Evolutionary conservation across 495 filamentous ascomycete genomes (phyloP), one percentile per base, ranked within the genome.

Genomic region (Staphylotrichum longicolle): DNA sequence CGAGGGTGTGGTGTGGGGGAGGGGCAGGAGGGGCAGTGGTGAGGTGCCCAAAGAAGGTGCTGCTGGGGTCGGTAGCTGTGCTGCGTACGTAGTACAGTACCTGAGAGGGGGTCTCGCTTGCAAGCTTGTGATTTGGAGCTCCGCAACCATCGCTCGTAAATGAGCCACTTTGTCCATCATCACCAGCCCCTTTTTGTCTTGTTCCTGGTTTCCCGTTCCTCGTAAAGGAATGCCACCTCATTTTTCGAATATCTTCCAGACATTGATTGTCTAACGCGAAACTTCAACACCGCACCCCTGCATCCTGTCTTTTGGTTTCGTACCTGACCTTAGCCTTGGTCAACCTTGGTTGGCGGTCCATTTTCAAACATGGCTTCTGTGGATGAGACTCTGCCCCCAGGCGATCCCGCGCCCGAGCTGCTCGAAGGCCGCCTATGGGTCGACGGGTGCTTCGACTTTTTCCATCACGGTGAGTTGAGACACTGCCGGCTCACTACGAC

Each of bases 391-490:
- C 62, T 54, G 32, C 73, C 73, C 5, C 67, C 72, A 2, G 74
- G 74, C 48, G 68, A 73, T 3, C 72, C 77, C 39, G 77, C 77
- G 47, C 74, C 72, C 14, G 76, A 78, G 67, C 74, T 85, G 4
- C 71, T 82, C 27, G 85, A 95, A 40, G 84, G 88, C 60, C 85
- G 91, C 40, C 89, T 98, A 64, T 99, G 94, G 94, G 87, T 98
- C 20, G 94, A 99, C 76, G 94, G 94, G 55, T 99, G 94, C 77
- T 99, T 96, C 76, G 94, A 99, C 77, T 99, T 99, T 75, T 91
- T 88, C 74, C 94, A 99, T 73, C 94, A 99, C 68, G 94, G 90
- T 92, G 74, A 33, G 60, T 32, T 40, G 10, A 7, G 12, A n/a
- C 12, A 34, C 14, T 37, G 20, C 5, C 12, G 8, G 27, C 6